Base-by-base conservation (phyloP, 2,329 filamentous ascomycete genomes). In the Hymenoscyphus repandus region DNA sequence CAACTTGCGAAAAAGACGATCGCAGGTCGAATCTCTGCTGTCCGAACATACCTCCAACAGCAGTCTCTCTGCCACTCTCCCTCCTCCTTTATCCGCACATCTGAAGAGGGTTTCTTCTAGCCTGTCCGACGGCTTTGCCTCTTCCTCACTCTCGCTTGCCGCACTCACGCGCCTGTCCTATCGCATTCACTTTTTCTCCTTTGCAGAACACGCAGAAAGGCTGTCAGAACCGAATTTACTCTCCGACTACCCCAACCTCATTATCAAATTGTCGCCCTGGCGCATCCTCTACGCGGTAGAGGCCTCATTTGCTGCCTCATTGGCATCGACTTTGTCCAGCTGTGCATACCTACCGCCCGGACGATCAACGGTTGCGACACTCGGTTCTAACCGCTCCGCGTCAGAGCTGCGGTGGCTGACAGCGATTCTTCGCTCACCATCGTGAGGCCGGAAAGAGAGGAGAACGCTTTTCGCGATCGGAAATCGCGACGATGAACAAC, bases 401-500 rank as follows among this genome's bases (percentile, higher is more conserved):
- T 61, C 51, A 55, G 56, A 60, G 54, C 54, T 53, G 58, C 53
- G 58, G 60, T 61, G 57, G 58, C 59, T 59, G 56, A 59, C 59
- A 50, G 56, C 53, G 38, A 40, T 47, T 50, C 44, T 20, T n/a
- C n/a, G n/a, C 45, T 37, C 37, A 13, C 36, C 51, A 33, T 36
- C 36, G 22, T 31, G n/a, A 45, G 13, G 22, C 31, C n/a, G 36
- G 31, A 13, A 27, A 42, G 18, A 32, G 36, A 36, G 37, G 37
- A 37, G 6, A 31, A 5, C 17, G 15, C n/a, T 30, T 44, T 54
- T 57, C 57, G 59, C 59, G 57, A 60, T 51, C 40, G 39, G 34
- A 40, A 59, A 54, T 52, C 51, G 58, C 58, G 53, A 64, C 49
- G 45, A 67, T 66, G 64, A 67, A 66, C 43, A 66, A 65, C 59